Evolutionary conservation across 1,284 basidiomycete species (phyloP).

Genomic region (Microbotryum scabiosae): DNA sequence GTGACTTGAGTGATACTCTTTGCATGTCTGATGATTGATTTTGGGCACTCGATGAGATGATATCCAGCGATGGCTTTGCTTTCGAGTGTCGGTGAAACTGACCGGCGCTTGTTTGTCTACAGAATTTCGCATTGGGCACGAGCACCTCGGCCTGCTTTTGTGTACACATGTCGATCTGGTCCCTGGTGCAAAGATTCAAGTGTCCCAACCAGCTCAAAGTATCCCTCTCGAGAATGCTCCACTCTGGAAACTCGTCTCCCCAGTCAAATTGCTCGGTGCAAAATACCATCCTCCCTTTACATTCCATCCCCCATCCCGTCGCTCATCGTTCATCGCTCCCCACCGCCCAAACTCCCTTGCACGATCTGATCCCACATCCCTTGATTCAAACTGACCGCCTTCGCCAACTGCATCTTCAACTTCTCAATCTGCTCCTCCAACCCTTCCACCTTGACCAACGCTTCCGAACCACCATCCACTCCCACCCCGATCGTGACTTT

Average conservation of each 20-base stretch:
- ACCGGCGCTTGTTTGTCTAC: too few species aligned
- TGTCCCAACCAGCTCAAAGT: neutral
- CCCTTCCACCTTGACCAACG: constrained; percentile 4
- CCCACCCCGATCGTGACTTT: neutral
- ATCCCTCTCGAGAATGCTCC: neutral
- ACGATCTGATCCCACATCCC: constrained; percentile 32
- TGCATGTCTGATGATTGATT: too few species aligned
- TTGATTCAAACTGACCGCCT: constrained; percentile 27
- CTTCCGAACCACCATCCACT: neutral
- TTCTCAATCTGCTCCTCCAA: constrained; percentile 25
- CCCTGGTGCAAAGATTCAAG: too few species aligned
- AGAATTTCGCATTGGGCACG: too few species aligned
- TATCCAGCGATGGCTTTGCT: too few species aligned
- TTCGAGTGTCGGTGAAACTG: too few species aligned
- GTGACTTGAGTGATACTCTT: too few species aligned
- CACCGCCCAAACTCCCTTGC: constrained; percentile 17
- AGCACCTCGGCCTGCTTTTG: too few species aligned
- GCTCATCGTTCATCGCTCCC: neutral
- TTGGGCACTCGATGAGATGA: too few species aligned
- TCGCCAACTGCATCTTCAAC: constrained; percentile 24
- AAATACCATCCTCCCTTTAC: neutral
- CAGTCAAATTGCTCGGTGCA: neutral
- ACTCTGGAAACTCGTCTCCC: neutral
- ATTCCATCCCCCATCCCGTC: neutral
- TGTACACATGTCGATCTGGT: too few species aligned